Base-by-base conservation (phyloP, 352 stramenopile genomes). In the Phytophthora aleatoria region DNA sequence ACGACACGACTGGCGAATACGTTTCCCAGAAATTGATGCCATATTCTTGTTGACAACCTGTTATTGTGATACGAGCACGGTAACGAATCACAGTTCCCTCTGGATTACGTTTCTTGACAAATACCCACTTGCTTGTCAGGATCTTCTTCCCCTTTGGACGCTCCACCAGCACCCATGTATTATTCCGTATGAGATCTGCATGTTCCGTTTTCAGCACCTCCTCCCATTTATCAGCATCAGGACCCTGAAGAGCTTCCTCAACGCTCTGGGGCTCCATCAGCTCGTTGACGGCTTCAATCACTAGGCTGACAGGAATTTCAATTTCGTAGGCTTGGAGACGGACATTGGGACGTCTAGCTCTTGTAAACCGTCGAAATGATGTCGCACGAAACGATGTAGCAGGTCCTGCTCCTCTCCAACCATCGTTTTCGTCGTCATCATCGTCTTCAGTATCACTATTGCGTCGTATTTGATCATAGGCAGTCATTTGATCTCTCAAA, bases 331-430 rank as follows among this genome's bases (percentile, higher is more conserved):
- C 44, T 9, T 30, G 11, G 2, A 50, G 24, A 3, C 38, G 12
- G 1, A 51, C 35, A 20, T 57, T 57, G 10, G 33, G 47, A 15
- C 11, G n/a, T 0, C 57, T 20, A 20, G 20, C 20, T 20, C 20
- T 20, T 20, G 20, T 20, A 20, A 1, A 20, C 20, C 20, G 20
- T 20, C 20, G 20, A 20, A 20, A 20, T 20, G 20, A 1, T 20
- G 16, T 15, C 27, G 27, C 26, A 2, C 57, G 57, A 64, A 57
- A 64, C 16, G 57, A 64, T 44, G 30, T 31, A 16, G 42, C 42
- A 0, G 42, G n/a, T 3, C 16, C 1, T 3, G 41, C 41, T 0
- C 24, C 42, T 33, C 42, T 49, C 41, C 16, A 47, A 2, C 43
- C 56, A n/a, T 44, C 44, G 12, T 16, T 10, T 41, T 55, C 33